Base-by-base conservation (phyloP, 2,329 filamentous ascomycete genomes). In the Calonectria pauciramosa region DNA sequence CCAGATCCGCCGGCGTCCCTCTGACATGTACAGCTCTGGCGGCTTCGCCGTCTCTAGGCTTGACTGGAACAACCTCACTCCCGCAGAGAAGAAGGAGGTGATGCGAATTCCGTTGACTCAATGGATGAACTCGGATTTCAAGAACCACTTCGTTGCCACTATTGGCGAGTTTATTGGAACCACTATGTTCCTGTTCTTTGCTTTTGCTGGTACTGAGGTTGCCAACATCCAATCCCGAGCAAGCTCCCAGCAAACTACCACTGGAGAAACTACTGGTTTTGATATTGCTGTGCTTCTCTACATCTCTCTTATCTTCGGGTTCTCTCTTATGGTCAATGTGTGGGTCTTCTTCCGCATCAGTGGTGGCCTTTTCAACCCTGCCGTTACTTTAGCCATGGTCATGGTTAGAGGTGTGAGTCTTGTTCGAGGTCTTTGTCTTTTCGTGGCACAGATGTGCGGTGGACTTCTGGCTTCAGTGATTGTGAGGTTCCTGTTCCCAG, bases 381-480 rank as follows among this genome's bases (percentile, higher is more conserved):
- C 83, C 13, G 83, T 85, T 26, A 91, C 90, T 0, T 82, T 92
- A 1, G 90, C 87, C 3, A 88, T 91, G 71, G 84, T 87, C 28
- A 83, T 91, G 23, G 86, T 89, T 38, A 87, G 87, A 26, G 89
- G 87, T 3, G 85, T 92, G 38, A 84, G 83, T 9, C 81, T 86
- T 18, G 63, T 87, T 1, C 88, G 90, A 7, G 88, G 87, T 6
- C 68, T 86, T 0, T 83, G 88, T 5, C 81, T 91, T n/a, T 86
- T 90, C 72, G 77, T 85, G 4, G 86, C 90, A 1, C 91, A 92
- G 79, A 82, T 92, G 11, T 76, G 88, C 1, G 90, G 84, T 1
- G 87, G 87, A 1, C 89, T 84, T 75, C 69, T 83, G 30, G 86
- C 87, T 3, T 85, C 88, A 1, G 85, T 85, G 9, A 80, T 88